A percentile compares a stretch with the other conserved stretches of the same genome.
These are phyloP conservation scores for Pleurotus sapidus DNA, from an alignment of 768 basidiomycete genomes.

Conservation along the genomic window DNA sequence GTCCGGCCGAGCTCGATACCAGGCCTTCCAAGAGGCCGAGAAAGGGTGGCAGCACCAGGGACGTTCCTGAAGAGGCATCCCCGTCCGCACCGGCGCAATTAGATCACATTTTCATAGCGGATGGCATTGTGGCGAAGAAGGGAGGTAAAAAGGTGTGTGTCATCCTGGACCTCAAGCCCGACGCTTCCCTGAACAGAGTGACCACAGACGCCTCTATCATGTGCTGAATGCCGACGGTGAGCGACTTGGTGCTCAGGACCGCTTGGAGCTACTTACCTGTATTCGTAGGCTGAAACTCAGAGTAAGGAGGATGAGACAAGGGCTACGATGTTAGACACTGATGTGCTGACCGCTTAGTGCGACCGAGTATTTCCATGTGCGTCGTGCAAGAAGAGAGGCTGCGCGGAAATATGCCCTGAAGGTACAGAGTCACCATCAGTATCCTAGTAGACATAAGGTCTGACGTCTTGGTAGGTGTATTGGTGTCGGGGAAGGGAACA, in stretches of 20 bases:
- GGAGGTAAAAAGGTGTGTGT: slow-evolving; percentile 43
- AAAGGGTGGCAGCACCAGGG: slow-evolving; percentile 23
- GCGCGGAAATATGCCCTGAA: slow-evolving; percentile 65
- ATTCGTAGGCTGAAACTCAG: slow-evolving; percentile 49
- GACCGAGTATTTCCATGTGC: slow-evolving; percentile 51
- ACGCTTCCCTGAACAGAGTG: background rate
- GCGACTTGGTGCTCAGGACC: slow-evolving; percentile 10
- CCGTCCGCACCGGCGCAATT: slow-evolving; percentile 28
- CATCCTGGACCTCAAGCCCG: background rate
- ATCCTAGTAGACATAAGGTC: background rate
- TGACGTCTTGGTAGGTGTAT: slow-evolving; percentile 39
- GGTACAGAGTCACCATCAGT: slow-evolving; percentile 30
- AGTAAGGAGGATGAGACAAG: slow-evolving; percentile 26
- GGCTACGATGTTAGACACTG: slow-evolving; percentile 8
- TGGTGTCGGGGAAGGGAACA: slow-evolving; percentile 65
- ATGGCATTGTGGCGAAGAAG: slow-evolving; percentile 43
- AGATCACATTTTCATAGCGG: slow-evolving; percentile 51
- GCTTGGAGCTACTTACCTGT: slow-evolving; percentile 5
- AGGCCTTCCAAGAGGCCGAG: slow-evolving; percentile 47
- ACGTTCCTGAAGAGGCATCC: slow-evolving; percentile 22
- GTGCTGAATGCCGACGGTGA: slow-evolving; percentile 61
- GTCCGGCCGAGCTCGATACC: slow-evolving; percentile 12
- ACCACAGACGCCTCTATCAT: slow-evolving; percentile 50
- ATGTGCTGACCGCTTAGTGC: slow-evolving; percentile 30
- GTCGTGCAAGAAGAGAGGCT: slow-evolving; percentile 55